These are phyloP conservation scores for Carallia brachiata DNA, from an alignment of 345 rosid species.

Conservation along the genomic window DNA sequence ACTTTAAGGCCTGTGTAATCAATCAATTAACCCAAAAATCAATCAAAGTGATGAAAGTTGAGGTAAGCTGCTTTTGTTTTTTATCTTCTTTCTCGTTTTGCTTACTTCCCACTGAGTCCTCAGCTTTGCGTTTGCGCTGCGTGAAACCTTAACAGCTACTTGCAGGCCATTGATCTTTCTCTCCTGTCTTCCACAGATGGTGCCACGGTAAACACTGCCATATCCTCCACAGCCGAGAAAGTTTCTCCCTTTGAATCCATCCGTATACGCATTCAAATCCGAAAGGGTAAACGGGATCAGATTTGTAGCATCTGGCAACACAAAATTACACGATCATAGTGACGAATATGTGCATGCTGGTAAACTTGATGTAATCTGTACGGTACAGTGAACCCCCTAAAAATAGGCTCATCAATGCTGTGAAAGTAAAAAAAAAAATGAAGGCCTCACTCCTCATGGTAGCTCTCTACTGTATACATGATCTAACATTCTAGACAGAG, in stretches of 20 bases:
- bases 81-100: no score
- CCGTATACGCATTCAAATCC: conserved; percentile 4
- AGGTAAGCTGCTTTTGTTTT: background rate
- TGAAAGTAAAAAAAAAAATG: no score
- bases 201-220: conserved; percentile 9
- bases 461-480: no score
- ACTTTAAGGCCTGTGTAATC: no score
- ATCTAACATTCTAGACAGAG: no score
- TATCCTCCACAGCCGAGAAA: background rate
- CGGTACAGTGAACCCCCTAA: no score
- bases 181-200: conserved; percentile 3
- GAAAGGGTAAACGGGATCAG: background rate
- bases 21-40: background rate
- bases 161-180: background rate
- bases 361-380: no score
- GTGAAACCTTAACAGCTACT: conserved; percentile 14
- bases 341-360: no score
- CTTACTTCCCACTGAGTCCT: conserved; percentile 12
- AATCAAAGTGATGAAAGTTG: no score
- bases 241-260: background rate
- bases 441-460: no score
- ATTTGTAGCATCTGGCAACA: background rate
- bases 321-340: background rate
- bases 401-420: no score
- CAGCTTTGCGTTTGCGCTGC: no score